These are phyloP conservation scores for Fusarium abutilonis DNA, from an alignment of 2,329 filamentous ascomycete species.

Conservation along the genomic window DNA sequence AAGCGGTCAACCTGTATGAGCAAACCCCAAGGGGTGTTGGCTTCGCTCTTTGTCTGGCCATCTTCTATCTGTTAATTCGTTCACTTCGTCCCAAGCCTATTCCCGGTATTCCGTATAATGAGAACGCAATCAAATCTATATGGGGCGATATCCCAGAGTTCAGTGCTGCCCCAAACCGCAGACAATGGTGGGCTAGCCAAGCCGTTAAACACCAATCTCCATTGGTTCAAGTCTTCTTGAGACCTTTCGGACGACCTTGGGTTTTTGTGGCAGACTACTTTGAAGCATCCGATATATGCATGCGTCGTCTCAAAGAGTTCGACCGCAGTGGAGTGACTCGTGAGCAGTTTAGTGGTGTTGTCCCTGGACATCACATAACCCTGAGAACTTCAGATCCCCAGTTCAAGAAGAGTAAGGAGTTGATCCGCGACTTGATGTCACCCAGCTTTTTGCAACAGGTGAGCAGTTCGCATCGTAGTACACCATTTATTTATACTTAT, in stretches of 20 bases:
- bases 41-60: not conserved
- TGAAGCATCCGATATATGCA: conserved; percentile 30
- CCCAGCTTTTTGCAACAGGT: conserved; percentile 28
- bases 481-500: not conserved
- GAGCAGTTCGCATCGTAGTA: not conserved
- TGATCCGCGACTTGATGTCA: conserved; percentile 35
- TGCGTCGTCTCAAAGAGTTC: conserved; percentile 32
- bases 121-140: conserved; percentile 22
- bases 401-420: conserved; percentile 38
- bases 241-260: conserved; percentile 24
- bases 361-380: conserved; percentile 12
- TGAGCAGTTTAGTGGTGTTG: conserved; percentile 4
- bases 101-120: conserved; percentile 27
- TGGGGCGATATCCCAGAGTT: conserved; percentile 31
- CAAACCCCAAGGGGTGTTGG: conserved; percentile 1
- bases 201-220: conserved; percentile 25
- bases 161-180: conserved; percentile 1
- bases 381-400: conserved; percentile 16
- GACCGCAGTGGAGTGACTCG: conserved; percentile 12
- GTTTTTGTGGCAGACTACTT: conserved; percentile 31
- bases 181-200: conserved; percentile 26
- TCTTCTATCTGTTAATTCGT: conserved; percentile 4
- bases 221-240: conserved; percentile 24
- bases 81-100: conserved; percentile 26
- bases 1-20: not conserved